Percentiles rank a stretch among this genome's conserved stretches.
These are phyloP conservation scores for Cladosporium sp. DNA, from an alignment of 2,329 filamentous ascomycete genomes.

Conservation along the genomic window DNA sequence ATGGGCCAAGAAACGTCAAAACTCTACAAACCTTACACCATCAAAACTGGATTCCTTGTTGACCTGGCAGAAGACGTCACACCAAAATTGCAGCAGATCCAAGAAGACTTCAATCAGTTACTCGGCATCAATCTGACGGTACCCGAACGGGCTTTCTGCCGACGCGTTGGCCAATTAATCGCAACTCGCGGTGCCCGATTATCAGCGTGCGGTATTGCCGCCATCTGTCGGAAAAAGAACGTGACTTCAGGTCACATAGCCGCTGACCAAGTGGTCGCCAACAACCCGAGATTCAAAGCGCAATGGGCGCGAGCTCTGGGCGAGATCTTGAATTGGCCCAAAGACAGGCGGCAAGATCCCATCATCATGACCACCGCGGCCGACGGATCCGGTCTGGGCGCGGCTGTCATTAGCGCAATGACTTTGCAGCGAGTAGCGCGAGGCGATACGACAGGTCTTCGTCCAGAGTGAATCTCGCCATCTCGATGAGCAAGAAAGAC, in stretches of 20 bases:
- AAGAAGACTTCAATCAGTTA: conserved; percentile 21
- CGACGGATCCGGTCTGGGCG: conserved; percentile 40
- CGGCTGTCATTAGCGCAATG: conserved; percentile 33
- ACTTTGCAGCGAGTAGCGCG: conserved; percentile 23
- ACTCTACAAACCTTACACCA: conserved; percentile 75
- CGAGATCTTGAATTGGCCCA: conserved; percentile 36
- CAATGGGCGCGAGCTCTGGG: conserved; percentile 38
- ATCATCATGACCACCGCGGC: conserved; percentile 38
- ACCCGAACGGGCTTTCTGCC: conserved; percentile 27
- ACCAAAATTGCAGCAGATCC: conserved; percentile 19
- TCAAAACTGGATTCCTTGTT: conserved; percentile 89
- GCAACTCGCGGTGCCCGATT: conserved; percentile 33
- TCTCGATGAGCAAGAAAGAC: too few species aligned
- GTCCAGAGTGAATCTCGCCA: neutral
- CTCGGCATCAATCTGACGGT: conserved; percentile 23
- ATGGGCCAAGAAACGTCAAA: conserved; percentile 70
- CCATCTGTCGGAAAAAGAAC: conserved; percentile 33
- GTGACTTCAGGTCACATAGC: conserved; percentile 34
- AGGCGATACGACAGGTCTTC: conserved; percentile 8
- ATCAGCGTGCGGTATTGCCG: conserved; percentile 36
- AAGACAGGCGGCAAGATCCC: conserved; percentile 27
- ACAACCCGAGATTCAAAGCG: conserved; percentile 39
- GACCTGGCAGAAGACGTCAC: conserved; percentile 66
- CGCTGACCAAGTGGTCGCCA: conserved; percentile 37
- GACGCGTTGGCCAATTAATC: conserved; percentile 30